Conservation (phyloP, 306 rosid species). For the Macrotyloma uniflorum region DNA sequence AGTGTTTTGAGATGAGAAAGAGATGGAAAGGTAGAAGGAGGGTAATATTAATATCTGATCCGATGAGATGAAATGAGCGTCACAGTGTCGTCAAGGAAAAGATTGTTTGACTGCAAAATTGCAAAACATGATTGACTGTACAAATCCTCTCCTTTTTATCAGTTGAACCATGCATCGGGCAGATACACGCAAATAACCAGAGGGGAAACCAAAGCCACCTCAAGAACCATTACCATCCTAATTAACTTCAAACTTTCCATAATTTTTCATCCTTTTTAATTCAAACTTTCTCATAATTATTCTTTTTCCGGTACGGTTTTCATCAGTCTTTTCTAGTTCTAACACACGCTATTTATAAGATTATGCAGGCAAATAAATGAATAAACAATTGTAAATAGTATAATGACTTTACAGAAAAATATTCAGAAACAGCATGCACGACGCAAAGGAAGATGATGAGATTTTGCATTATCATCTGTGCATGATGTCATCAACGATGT, state of each 20-base stretch:
- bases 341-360: too few relatives aligned
- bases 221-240: neutral
- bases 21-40: neutral
- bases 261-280: neutral
- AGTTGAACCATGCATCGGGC: neutral
- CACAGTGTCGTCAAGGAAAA: slow-evolving; percentile 68
- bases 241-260: neutral
- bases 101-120: slow-evolving; percentile 57
- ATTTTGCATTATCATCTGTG: slow-evolving; percentile 14
- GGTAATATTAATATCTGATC: neutral
- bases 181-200: slow-evolving; percentile 33
- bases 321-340: neutral
- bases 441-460: neutral
- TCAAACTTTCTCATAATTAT: neutral
- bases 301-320: neutral
- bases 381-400: neutral
- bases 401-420: neutral
- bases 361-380: too few relatives aligned
- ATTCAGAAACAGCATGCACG: neutral
- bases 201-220: slow-evolving; percentile 16
- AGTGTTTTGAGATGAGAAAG: too few relatives aligned
- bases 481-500: slow-evolving; percentile 7
- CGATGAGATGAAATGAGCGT: slow-evolving; percentile 31
- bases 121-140: slow-evolving; percentile 30
- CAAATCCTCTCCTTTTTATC: slow-evolving; percentile 25